Conservation (phyloP, 805 yeast genomes). For the Wickerhamiella australiensis region DNA sequence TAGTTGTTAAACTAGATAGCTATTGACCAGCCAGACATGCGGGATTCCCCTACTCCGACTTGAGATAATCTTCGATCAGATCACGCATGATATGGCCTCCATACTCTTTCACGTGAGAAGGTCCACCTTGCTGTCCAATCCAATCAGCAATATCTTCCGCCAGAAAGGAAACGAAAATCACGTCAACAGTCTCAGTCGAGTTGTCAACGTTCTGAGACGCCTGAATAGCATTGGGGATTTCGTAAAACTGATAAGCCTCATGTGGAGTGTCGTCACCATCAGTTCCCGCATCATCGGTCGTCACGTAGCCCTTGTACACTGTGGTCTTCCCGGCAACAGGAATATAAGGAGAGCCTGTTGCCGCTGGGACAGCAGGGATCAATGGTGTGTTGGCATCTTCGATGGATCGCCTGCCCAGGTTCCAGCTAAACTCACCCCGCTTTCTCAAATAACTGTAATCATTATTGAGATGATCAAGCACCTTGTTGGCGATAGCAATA, state of each 20-base stretch:
- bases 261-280: constrained; percentile 77
- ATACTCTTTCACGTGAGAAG: constrained; percentile 4
- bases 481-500: constrained; percentile 39
- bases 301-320: constrained; percentile 47
- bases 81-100: constrained; percentile 14
- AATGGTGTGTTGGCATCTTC: background rate
- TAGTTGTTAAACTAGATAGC: too few relatives aligned
- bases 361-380: constrained; percentile 5
- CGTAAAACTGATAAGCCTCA: constrained; percentile 41
- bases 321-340: background rate
- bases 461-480: constrained; percentile 46
- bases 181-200: constrained; percentile 26
- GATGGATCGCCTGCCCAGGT: background rate
- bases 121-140: constrained; percentile 23
- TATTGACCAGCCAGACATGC: too few relatives aligned
- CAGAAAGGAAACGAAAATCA: constrained; percentile 66
- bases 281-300: constrained; percentile 69
- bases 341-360: background rate
- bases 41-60: background rate
- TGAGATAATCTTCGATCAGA: constrained; percentile 13
- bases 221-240: constrained; percentile 68
- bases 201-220: constrained; percentile 28
- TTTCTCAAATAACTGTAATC: constrained; percentile 11
- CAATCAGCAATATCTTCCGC: constrained; percentile 37
- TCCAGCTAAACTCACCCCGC: constrained; percentile 8